A percentile compares a stretch with the other conserved stretches of the same genome.
These are phyloP conservation scores for Beauveria varroae DNA, from an alignment of 2,329 filamentous ascomycete genomes.

Conservation along the genomic window DNA sequence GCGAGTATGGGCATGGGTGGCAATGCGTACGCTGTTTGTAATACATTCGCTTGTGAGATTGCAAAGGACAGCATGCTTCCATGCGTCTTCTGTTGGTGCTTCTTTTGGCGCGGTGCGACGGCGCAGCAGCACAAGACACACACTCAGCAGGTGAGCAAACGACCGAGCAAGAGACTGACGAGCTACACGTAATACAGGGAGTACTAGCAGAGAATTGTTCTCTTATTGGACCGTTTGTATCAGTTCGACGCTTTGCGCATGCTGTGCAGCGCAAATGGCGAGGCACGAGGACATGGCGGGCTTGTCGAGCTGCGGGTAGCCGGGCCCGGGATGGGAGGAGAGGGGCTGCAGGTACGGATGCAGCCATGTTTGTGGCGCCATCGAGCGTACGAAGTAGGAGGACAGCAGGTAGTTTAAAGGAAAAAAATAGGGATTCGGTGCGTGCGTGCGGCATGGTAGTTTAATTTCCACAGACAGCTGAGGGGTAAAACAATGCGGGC, in stretches of 20 bases:
- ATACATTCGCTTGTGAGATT: neutral
- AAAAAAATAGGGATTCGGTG: neutral
- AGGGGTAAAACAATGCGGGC: neutral
- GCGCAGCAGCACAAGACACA: neutral
- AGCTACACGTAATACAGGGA: neutral
- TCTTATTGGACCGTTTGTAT: neutral
- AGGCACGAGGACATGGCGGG: neutral
- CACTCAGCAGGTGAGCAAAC: neutral
- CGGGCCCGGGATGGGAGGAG: neutral
- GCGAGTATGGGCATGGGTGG: neutral
- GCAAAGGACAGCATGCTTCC: neutral
- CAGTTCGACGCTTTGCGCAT: neutral
- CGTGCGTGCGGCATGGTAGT: neutral
- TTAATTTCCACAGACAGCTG: neutral
- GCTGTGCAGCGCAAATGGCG: neutral
- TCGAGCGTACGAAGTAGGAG: neutral
- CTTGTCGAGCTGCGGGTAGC: neutral
- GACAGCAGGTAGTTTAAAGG: neutral
- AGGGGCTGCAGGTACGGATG: slow-evolving; percentile 1
- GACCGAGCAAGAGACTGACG: neutral
- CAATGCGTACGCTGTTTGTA: neutral
- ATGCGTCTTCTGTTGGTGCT: neutral
- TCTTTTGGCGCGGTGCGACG: neutral
- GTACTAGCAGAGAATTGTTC: too few species aligned
- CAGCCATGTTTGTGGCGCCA: neutral